These are phyloP conservation scores for Ophiostoma sp. DNA, from an alignment of 2,329 filamentous ascomycete genomes.

Conservation along the genomic window DNA sequence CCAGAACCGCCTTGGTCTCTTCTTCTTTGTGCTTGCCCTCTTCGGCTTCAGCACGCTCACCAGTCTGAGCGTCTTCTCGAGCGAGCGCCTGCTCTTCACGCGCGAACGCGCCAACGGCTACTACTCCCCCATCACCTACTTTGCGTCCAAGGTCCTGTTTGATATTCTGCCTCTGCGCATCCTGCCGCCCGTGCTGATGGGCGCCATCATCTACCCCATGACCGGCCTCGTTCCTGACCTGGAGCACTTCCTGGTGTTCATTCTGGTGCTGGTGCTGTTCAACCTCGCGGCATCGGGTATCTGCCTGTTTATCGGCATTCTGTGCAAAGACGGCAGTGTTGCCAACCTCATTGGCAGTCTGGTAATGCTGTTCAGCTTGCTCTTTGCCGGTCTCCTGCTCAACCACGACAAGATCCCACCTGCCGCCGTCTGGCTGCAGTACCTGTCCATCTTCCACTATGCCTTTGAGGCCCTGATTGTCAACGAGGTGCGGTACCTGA, in stretches of 20 bases:
- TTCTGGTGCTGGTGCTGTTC: conserved; percentile 88
- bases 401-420: conserved; percentile 91
- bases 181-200: conserved; percentile 90
- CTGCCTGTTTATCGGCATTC: conserved; percentile 91
- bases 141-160: conserved; percentile 93
- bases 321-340: conserved; percentile 85
- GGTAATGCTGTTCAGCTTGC: conserved; percentile 93
- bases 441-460: conserved; percentile 95
- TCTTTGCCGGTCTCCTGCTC: conserved; percentile 88
- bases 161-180: conserved; percentile 93
- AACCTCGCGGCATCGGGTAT: conserved; percentile 91
- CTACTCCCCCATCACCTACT: conserved; percentile 90
- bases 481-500: conserved; percentile 89
- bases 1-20: conserved; percentile 92
- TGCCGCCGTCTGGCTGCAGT: conserved; percentile 83
- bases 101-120: conserved; percentile 95
- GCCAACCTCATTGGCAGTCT: conserved; percentile 90
- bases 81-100: conserved; percentile 84
- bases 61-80: conserved; percentile 85
- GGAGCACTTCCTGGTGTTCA: conserved; percentile 82
- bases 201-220: conserved; percentile 96
- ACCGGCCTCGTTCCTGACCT: conserved; percentile 80
- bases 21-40: conserved; percentile 93
- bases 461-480: conserved; percentile 95
- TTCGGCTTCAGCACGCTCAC: conserved; percentile 97